Conservation (phyloP, 495 filamentous ascomycete species). For the Penicillium simplicissimum region DNA sequence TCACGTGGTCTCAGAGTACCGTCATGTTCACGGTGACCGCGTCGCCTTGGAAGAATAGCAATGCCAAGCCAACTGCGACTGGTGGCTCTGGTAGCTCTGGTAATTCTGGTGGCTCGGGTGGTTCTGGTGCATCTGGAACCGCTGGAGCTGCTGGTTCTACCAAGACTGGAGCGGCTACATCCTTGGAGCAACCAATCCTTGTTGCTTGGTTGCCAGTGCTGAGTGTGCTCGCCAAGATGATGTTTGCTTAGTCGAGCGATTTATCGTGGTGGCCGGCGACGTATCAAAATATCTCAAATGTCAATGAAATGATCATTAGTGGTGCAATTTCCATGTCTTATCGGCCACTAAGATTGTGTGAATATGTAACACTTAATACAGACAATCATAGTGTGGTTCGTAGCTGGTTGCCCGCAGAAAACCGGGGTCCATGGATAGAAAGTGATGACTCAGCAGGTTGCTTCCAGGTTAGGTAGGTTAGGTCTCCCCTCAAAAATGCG, state of each 20-base stretch:
- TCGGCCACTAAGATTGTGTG: no score
- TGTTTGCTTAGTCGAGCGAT: not conserved
- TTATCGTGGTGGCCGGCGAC: not conserved
- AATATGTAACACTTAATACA: no score
- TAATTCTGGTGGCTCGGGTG: not conserved
- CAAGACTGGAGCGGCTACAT: not conserved
- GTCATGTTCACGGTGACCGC: not conserved
- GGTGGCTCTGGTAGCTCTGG: not conserved
- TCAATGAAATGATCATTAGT: not conserved
- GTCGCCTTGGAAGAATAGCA: not conserved
- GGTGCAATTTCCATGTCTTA: no score
- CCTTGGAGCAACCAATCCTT: not conserved
- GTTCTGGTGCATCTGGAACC: not conserved
- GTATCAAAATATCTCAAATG: not conserved
- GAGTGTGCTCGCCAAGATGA: not conserved
- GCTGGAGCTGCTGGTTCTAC: not conserved
- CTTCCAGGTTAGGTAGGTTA: no score
- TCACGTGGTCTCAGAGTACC: not conserved
- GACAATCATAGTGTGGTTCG: no score
- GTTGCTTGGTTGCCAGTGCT: not conserved
- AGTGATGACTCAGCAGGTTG: constrained; percentile 22
- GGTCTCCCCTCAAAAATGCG: not conserved
- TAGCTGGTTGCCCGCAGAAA: no score
- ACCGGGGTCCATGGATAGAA: no score
- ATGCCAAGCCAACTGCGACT: not conserved